phyloP scores from a whole-genome alignment of 192 early-diverging fungal species.

The Linnemannia schmuckeri region DNA sequence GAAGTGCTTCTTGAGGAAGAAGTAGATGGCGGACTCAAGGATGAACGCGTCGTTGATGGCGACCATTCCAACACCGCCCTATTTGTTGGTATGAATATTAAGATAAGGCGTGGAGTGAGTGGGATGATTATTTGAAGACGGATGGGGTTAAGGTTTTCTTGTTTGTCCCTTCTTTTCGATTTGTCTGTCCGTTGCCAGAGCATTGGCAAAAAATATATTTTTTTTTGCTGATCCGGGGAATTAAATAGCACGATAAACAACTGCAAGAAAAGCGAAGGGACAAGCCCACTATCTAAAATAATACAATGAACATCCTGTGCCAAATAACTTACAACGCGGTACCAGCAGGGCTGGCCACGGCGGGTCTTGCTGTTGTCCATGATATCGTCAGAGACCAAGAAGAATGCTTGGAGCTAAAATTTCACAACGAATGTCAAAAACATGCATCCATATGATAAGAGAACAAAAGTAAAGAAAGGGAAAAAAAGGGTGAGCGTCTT shows the following conservation, averaged over 20 bases:
- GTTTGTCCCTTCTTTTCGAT: neutral
- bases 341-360: slow-evolving; percentile 98
- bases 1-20: slow-evolving; percentile 96
- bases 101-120: neutral
- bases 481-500: neutral
- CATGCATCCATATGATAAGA: neutral
- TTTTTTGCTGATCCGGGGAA: neutral
- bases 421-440: slow-evolving; percentile 7
- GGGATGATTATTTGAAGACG: neutral
- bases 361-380: slow-evolving; percentile 98
- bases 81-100: neutral
- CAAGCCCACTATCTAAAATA: neutral
- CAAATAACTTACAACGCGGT: slow-evolving; percentile 67
- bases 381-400: slow-evolving; percentile 98
- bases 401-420: slow-evolving; percentile 94
- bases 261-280: neutral
- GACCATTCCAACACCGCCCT: slow-evolving; percentile 84
- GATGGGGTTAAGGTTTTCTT: neutral
- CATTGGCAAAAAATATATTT: neutral
- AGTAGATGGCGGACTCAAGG: slow-evolving; percentile 92
- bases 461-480: neutral
- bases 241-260: neutral
- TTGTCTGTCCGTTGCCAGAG: neutral
- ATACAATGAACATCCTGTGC: too few species aligned
- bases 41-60: slow-evolving; percentile 99